phyloP scores from a whole-genome alignment of 768 basidiomycete species.

The Hirschioporus abietinus region DNA sequence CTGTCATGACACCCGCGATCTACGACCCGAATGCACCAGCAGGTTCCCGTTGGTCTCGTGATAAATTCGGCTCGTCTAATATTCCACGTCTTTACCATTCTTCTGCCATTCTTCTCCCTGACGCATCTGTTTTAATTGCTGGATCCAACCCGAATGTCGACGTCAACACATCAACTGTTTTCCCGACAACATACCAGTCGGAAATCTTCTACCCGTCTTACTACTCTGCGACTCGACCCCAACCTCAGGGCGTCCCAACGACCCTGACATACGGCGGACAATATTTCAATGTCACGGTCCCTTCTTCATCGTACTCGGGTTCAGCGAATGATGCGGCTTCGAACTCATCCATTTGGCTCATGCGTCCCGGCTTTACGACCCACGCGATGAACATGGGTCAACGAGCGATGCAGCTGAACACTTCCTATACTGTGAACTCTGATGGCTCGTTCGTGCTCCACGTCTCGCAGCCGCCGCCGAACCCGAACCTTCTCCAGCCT shows the following conservation, averaged over 20 bases:
- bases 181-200: conserved; percentile 73
- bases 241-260: conserved; percentile 62
- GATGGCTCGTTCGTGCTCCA: conserved; percentile 76
- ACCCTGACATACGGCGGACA: conserved; percentile 79
- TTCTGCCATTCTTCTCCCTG: conserved; percentile 82
- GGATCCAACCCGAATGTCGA: conserved; percentile 94
- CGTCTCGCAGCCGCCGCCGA: conserved; percentile 78
- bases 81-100: conserved; percentile 91
- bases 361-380: conserved; percentile 82
- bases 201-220: conserved; percentile 93
- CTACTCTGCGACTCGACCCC: conserved; percentile 66
- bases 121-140: conserved; percentile 79
- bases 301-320: conserved; percentile 19
- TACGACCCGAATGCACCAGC: conserved; percentile 72
- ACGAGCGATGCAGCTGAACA: conserved; percentile 75
- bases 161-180: conserved; percentile 54
- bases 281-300: conserved; percentile 63
- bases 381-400: conserved; percentile 90
- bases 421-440: conserved; percentile 74
- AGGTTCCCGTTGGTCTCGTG: conserved; percentile 71
- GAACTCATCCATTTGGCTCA: conserved; percentile 33
- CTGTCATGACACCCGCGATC: conserved; percentile 72
- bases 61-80: conserved; percentile 51
- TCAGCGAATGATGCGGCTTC: conserved; percentile 19
- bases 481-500: conserved; percentile 82